Evolutionary conservation across 1,284 basidiomycete species (phyloP).

Genomic region (Coriolopsis trogii): DNA sequence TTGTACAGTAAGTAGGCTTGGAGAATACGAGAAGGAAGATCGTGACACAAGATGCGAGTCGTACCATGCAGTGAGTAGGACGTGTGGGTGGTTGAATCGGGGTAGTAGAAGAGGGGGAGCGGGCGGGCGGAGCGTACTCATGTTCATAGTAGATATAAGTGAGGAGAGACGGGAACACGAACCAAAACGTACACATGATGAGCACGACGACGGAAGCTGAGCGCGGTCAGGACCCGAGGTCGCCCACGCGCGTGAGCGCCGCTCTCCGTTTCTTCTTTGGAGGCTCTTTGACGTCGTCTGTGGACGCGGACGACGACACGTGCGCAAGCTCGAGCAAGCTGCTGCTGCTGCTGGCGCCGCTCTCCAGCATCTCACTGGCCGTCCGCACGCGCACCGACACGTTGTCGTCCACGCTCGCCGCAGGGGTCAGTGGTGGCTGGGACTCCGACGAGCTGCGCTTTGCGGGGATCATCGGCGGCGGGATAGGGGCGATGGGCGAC

Average conservation of each 20-base stretch:
- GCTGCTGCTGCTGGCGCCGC: background rate
- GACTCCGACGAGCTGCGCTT: slow-evolving; percentile 58
- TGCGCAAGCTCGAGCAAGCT: too few relatives aligned
- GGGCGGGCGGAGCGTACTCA: too few relatives aligned
- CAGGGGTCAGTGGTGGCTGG: slow-evolving; percentile 51
- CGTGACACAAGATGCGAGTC: too few relatives aligned
- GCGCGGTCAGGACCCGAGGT: slow-evolving; percentile 43
- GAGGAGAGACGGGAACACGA: background rate
- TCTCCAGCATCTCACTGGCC: slow-evolving; percentile 11
- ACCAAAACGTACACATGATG: background rate
- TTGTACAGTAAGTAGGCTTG: too few relatives aligned
- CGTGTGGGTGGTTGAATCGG: too few relatives aligned
- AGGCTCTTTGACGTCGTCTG: slow-evolving; percentile 33
- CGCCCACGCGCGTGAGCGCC: slow-evolving; percentile 74
- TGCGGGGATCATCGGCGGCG: slow-evolving; percentile 40
- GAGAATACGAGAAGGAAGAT: too few relatives aligned
- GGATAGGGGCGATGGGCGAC: slow-evolving; percentile 44
- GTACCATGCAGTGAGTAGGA: too few relatives aligned
- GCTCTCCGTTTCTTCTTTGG: slow-evolving; percentile 92
- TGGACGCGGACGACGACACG: slow-evolving; percentile 5
- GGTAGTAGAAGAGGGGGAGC: too few relatives aligned
- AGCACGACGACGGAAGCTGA: background rate
- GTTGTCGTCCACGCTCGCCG: slow-evolving; percentile 48
- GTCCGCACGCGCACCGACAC: slow-evolving; percentile 17
- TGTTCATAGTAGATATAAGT: background rate